Evolutionary conservation across 1,139 yeast genomes (phyloP), one percentile per base, ranked within the genome.

Genomic region (Debaryomyces subglobosus): DNA sequence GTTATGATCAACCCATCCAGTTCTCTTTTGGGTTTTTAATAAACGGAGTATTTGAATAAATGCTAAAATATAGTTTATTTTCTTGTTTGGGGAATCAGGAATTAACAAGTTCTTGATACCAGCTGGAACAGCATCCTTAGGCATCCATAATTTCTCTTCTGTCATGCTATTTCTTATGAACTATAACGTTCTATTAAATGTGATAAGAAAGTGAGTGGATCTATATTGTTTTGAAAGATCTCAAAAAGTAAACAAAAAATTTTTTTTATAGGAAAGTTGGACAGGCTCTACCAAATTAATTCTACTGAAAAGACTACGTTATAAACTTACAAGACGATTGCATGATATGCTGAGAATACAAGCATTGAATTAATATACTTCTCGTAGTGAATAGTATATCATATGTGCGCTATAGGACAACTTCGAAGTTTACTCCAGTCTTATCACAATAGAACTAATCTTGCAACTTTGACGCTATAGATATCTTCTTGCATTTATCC

Each of bases 1-100:
- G 12, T 81, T 82, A 60, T 83, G 82, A 60, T 91, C 92, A 25
- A 94, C 67, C 99, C 99, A 94, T 2, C 99, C 99, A 0, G 98
- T 92, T 62, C 99, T 81, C 57, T 80, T 84, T 58, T 90, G 96
- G 5, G 84, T 74, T 68, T 94, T 94, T 59, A 94, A 77, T 34
- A 82, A 77, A 48, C 89, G 79, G 1, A 91, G 80, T 44, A 92
- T 82, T 61, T 90, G 90, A 54, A 90, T 78, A 62, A 94, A 91
- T 25, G 87, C 86, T 51, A 84, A 69, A 44, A 85, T 79, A 63
- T 79, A 81, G 63, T 82, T 79, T 49, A 71, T 60, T 5, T 64
- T 63, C 29, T 61, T 53, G 24, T 54, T 51, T 4, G 58, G 52
- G 3, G 56, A 52, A 10, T 46, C 45, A 20, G 74, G 70, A 9